Conservation (phyloP, 192 early-diverging fungal species). For the Linnemannia schmuckeri region DNA sequence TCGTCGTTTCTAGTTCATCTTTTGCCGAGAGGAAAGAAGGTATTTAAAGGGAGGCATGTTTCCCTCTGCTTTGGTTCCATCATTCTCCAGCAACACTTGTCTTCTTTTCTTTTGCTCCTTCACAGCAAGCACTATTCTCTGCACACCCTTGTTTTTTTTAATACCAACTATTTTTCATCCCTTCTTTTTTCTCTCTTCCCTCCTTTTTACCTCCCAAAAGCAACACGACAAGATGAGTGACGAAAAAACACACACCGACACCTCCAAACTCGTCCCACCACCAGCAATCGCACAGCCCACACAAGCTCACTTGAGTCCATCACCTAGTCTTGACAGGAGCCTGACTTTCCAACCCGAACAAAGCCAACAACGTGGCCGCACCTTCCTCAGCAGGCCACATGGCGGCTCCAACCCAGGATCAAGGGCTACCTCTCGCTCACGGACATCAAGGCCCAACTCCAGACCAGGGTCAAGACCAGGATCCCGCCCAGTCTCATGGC, state of each 20-base stretch:
- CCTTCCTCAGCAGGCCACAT: not conserved
- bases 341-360: slow-evolving; percentile 14
- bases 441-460: slow-evolving; percentile 14
- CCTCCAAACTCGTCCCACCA: slow-evolving; percentile 12
- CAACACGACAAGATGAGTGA: not conserved
- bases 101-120: not conserved
- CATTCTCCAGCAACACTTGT: not conserved
- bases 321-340: slow-evolving; percentile 14
- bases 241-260: slow-evolving; percentile 6
- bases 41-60: not conserved
- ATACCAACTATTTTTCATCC: not conserved
- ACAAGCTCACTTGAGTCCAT: slow-evolving; percentile 8
- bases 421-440: slow-evolving; percentile 20
- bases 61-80: not conserved
- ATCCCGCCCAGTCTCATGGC: slow-evolving; percentile 41
- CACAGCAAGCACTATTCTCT: too few species aligned
- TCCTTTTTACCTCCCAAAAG: not conserved
- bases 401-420: slow-evolving; percentile 22
- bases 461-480: slow-evolving; percentile 25
- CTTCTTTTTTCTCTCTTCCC: not conserved
- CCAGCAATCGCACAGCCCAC: not conserved
- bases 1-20: not conserved
- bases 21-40: not conserved
- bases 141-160: not conserved
- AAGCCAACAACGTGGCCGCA: slow-evolving; percentile 22